phyloP scores from a whole-genome alignment of 805 yeast genomes.

The Lachancea sp. region DNA sequence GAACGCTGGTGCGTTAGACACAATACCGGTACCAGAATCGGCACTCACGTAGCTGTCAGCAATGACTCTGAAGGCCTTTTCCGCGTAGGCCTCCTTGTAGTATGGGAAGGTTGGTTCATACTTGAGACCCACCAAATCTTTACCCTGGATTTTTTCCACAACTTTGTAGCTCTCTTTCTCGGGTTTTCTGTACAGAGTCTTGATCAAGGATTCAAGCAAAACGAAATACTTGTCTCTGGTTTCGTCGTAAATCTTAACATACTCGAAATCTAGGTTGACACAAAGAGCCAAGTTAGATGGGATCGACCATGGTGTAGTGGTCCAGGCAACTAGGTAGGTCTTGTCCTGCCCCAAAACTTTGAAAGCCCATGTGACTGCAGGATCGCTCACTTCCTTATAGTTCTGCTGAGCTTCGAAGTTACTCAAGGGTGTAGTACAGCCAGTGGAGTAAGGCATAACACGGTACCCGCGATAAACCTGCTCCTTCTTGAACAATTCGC shows the following conservation, averaged over 20 bases:
- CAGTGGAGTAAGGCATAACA: constrained; percentile 99
- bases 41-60: constrained; percentile 77
- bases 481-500: constrained; percentile 75
- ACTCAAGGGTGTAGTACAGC: constrained; percentile 90
- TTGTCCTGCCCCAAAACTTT: constrained; percentile 73
- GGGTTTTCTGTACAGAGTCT: constrained; percentile 90
- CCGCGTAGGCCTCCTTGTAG: constrained; percentile 69
- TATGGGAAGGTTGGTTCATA: constrained; percentile 81
- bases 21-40: constrained; percentile 98
- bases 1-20: constrained; percentile 96
- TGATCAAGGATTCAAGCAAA: constrained; percentile 73
- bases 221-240: constrained; percentile 75
- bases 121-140: constrained; percentile 67
- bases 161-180: constrained; percentile 79
- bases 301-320: constrained; percentile 99
- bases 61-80: constrained; percentile 75
- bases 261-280: constrained; percentile 86
- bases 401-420: constrained; percentile 98
- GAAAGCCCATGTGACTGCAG: constrained; percentile 91
- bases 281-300: constrained; percentile 91
- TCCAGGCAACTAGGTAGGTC: constrained; percentile 91
- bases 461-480: constrained; percentile 91
- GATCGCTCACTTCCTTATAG: constrained; percentile 95
- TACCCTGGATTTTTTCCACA: constrained; percentile 74
- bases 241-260: constrained; percentile 88